A percentile compares a stretch with the other conserved stretches of the same genome.
Conservation (phyloP, 192 early-diverging fungal genomes). For the Mortierella claussenii region DNA sequence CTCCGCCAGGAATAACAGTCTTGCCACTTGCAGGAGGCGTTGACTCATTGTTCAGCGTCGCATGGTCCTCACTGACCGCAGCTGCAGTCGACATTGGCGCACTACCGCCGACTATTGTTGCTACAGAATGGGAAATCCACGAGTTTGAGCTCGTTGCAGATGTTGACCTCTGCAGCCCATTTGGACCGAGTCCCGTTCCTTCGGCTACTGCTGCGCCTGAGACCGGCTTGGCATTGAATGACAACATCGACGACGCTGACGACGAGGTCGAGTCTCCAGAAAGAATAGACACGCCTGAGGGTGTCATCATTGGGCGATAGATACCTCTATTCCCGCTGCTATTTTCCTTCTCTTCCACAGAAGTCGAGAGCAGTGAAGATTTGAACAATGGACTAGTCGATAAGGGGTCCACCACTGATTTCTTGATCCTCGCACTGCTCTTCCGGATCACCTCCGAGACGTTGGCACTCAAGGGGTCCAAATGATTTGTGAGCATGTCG, state of each 20-base stretch:
- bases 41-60: conserved; percentile 4
- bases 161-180: background rate
- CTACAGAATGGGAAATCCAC: conserved; percentile 17
- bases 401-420: conserved; percentile 32
- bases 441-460: conserved; percentile 41
- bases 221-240: background rate
- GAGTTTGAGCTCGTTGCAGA: background rate
- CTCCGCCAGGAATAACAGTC: too few relatives aligned
- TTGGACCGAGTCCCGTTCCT: background rate
- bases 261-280: conserved; percentile 9
- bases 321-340: background rate
- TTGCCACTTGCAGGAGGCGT: background rate
- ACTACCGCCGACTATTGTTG: background rate
- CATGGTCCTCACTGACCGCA: background rate
- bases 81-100: background rate
- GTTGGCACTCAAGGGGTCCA: conserved; percentile 38
- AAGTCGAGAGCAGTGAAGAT: background rate
- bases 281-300: background rate
- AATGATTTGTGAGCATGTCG: conserved; percentile 27
- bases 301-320: background rate
- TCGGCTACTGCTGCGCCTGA: background rate
- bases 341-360: background rate
- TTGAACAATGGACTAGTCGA: conserved; percentile 24
- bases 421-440: conserved; percentile 39
- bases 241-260: conserved; percentile 17